phyloP scores from a whole-genome alignment of 1,284 basidiomycete genomes.

The Ustilago hordei region DNA sequence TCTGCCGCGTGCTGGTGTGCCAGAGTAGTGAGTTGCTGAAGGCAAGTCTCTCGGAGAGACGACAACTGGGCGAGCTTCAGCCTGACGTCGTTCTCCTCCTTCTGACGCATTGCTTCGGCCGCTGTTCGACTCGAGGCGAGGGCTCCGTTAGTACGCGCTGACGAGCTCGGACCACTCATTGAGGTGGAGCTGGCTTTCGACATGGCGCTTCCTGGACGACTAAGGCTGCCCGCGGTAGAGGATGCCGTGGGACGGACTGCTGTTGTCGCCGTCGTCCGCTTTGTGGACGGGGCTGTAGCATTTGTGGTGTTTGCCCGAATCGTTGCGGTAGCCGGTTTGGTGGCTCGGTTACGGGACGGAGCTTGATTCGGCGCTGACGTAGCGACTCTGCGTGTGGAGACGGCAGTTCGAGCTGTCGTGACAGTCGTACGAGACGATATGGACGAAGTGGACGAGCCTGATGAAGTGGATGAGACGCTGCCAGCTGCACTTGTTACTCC shows the following conservation, averaged over 20 bases:
- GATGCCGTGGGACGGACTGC: conserved; percentile 9
- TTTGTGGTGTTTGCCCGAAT: conserved; percentile 7
- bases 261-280: conserved; percentile 5
- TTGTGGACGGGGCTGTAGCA: conserved; percentile 13
- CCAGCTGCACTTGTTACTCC: conserved; percentile 44
- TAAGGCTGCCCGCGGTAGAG: conserved; percentile 13
- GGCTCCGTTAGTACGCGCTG: conserved; percentile 22
- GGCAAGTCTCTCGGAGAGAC: conserved; percentile 21
- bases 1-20: conserved; percentile 47
- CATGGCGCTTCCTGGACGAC: conserved; percentile 45
- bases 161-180: conserved; percentile 7
- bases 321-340: conserved; percentile 15
- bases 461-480: conserved; percentile 45
- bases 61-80: conserved; percentile 27
- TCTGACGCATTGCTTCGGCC: conserved; percentile 40
- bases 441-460: conserved; percentile 31
- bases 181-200: conserved; percentile 47
- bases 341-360: conserved; percentile 3
- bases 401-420: conserved; percentile 40
- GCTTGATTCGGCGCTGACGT: conserved; percentile 26
- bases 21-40: conserved; percentile 26
- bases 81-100: conserved; percentile 29
- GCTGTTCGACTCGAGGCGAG: conserved; percentile 33
- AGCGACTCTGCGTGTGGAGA: conserved; percentile 25
- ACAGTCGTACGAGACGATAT: conserved; percentile 35